Evolutionary conservation across 2,329 filamentous ascomycete species (phyloP), one percentile per base, ranked within the genome.

Genomic region (Paraconiothyrium sp.): DNA sequence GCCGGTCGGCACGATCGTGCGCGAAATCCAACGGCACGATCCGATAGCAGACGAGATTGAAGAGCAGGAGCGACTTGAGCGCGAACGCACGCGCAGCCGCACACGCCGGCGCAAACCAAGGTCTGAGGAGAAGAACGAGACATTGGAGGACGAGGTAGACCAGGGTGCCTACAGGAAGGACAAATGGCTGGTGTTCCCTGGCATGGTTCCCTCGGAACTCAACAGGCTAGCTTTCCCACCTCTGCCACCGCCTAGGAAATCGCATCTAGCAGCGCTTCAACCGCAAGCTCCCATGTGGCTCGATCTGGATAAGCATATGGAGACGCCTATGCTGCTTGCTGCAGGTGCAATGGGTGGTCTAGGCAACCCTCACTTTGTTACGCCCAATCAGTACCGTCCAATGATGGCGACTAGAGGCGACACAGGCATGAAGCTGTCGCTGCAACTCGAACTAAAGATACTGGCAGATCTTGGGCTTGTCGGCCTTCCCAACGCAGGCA

Each of bases 391-490:
- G 54, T 86, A 88, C 3, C 86, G 90, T 46, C 95, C 95, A 0
- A 90, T 94, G 71, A 97, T 94, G 76, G 95, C 94, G 6, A 97
- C 93, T 0, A 91, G 89, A 68, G 95, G 95, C 46, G 92, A 97
- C 68, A 84, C 86, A 13, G 92, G 92, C 41, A 88, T 95, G 71
- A 89, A 87, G 43, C 83, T 99, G 72, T 89, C 90, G 51, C 81
- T 99, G 39, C 90, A 97, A 74, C 86, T 99, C 14, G 95, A 99
- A 78, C 86, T 99, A 64, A 98, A 97, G 83, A 86, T 99, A 10
- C 88, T 99, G 44, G 95, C 95, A 5, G 95, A 99, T 78, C 91
- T 99, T 8, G 95, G 95, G 0, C 85, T 99, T 2, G 95, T 99
- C 16, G 95, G 95, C 0, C 86, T 98, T 16, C 95, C 95, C 1